These are phyloP conservation scores for maize (Zea mays) DNA, from an alignment of 176 grass and related monocot genomes.

Conservation along the genomic window Zm-B73-REFERENCE-NAM-5.0 NC_050103.1:104574501-104575000, in stretches of 20 bases:
- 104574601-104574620: slow-evolving; percentile 52
- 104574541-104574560: slow-evolving; percentile 34
- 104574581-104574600: slow-evolving; percentile 59
- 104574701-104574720: slow-evolving; percentile 14
- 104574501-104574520: slow-evolving; percentile 17
- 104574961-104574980: background rate
- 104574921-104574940: background rate
- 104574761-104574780: slow-evolving; percentile 38
- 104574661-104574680: slow-evolving; percentile 65
- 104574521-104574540: slow-evolving; percentile 40
- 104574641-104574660: slow-evolving; percentile 43
- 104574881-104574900: background rate
- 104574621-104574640: slow-evolving; percentile 41
- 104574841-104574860: slow-evolving; percentile 33
- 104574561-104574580: slow-evolving; percentile 69
- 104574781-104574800: slow-evolving; percentile 48
- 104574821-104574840: slow-evolving; percentile 38
- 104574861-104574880: slow-evolving; percentile 6
- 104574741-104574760: slow-evolving; percentile 41
- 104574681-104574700: slow-evolving; percentile 28
- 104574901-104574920: background rate
- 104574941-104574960: background rate
- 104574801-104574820: slow-evolving; percentile 21
- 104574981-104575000: slow-evolving; percentile 25
- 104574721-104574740: slow-evolving; percentile 57